These are phyloP conservation scores for Pilaira anomala DNA, from an alignment of 192 early-diverging fungal species.

Conservation along the genomic window DNA sequence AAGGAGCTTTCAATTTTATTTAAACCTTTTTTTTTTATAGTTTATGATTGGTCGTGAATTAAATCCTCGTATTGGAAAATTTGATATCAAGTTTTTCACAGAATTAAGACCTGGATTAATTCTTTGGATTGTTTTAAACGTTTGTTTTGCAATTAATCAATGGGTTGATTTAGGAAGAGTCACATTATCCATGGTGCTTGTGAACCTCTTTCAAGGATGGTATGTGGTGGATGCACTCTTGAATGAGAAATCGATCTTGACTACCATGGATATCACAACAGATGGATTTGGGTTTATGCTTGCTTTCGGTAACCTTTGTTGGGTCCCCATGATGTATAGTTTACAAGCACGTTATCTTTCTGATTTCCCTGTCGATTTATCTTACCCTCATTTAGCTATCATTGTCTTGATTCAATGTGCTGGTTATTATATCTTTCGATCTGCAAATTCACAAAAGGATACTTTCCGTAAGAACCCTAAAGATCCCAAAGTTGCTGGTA, in stretches of 20 bases:
- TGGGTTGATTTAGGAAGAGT: constrained; percentile 59
- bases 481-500: constrained; percentile 48
- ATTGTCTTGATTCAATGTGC: constrained; percentile 54
- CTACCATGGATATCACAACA: constrained; percentile 94
- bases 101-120: constrained; percentile 94
- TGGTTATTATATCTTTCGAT: constrained; percentile 86
- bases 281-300: constrained; percentile 96
- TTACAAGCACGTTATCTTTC: constrained; percentile 87
- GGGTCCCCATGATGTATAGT: constrained; percentile 90
- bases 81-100: constrained; percentile 92
- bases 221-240: constrained; percentile 89
- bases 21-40: constrained; percentile 31
- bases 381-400: constrained; percentile 24
- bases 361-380: constrained; percentile 61
- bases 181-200: constrained; percentile 79
- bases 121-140: constrained; percentile 82
- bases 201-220: constrained; percentile 68
- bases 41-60: constrained; percentile 95
- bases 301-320: constrained; percentile 73
- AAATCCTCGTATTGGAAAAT: constrained; percentile 78
- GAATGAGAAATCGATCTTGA: constrained; percentile 78
- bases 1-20: too few species aligned
- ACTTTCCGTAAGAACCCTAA: constrained; percentile 73
- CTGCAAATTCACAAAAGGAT: constrained; percentile 89
- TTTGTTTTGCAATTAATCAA: constrained; percentile 75